Conservation (phyloP, 495 filamentous ascomycete genomes). For the Bombardia bombarda region DNA sequence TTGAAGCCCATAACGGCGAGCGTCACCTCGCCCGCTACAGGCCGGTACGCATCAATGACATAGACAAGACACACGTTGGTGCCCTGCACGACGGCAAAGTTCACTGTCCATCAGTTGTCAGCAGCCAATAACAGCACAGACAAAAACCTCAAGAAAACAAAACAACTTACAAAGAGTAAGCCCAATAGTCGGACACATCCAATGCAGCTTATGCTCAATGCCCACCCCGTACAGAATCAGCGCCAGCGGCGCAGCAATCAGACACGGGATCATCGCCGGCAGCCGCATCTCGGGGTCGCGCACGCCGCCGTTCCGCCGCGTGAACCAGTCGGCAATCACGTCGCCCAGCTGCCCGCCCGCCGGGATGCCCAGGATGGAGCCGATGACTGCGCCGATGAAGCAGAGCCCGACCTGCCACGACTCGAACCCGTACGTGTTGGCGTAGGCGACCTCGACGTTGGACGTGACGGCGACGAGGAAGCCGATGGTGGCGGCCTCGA, state of each 20-base stretch:
- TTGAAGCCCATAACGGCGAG: slow-evolving; percentile 47
- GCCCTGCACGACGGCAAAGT: slow-evolving; percentile 43
- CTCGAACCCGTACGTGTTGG: slow-evolving; percentile 33
- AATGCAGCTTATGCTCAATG: slow-evolving; percentile 40
- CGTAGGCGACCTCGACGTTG: slow-evolving; percentile 41
- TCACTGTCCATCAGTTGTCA: slow-evolving; percentile 21
- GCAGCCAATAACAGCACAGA: not conserved
- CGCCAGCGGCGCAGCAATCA: slow-evolving; percentile 36
- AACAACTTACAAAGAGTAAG: slow-evolving; percentile 32
- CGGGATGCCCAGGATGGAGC: slow-evolving; percentile 38
- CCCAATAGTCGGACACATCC: slow-evolving; percentile 48
- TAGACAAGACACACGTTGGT: slow-evolving; percentile 48
- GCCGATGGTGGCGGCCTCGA: slow-evolving; percentile 43
- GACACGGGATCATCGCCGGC: slow-evolving; percentile 34
- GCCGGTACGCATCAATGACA: slow-evolving; percentile 47
- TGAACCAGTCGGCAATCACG: slow-evolving; percentile 41
- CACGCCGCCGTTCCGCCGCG: slow-evolving; percentile 42
- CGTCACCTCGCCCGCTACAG: slow-evolving; percentile 45
- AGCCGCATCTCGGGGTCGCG: slow-evolving; percentile 51
- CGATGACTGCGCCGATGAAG: slow-evolving; percentile 42
- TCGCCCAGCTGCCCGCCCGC: slow-evolving; percentile 45
- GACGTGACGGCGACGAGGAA: slow-evolving; percentile 46
- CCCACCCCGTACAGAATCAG: slow-evolving; percentile 46
- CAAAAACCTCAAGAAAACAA: not conserved
- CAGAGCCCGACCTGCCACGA: slow-evolving; percentile 44